Evolutionary conservation across 148 eudicot genomes (phyloP), one percentile per base, ranked within the genome.

Genomic region (Euryodendron excelsum): DNA sequence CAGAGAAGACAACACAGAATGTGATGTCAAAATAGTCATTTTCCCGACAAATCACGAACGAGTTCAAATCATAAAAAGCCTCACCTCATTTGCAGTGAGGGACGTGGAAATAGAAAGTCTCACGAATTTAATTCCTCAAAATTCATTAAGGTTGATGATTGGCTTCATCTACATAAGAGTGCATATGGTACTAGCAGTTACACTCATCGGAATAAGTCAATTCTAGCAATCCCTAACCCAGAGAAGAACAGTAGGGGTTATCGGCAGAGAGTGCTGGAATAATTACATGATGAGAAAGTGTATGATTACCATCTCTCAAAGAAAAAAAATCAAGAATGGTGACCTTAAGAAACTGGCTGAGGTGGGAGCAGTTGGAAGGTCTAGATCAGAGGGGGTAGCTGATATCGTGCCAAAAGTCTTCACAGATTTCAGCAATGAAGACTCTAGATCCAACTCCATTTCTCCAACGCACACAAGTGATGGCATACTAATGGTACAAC

Each of bases 161-260:
- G 77, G 78, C 69, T 73, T 63, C 63, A 73, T 34, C 55, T 23
- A n/a, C 44, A 73, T 1, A 55, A 73, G 76, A 12, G 55, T 34
- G 62, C 64, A 73, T 23, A 56, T 21, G 27, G 31, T n/a, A n/a
- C 28, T n/a, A 53, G 44, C 8, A 73, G 45, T 73, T n/a, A 23
- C 27, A 53, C 60, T 31, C 41, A n/a, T 21, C 45, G n/a, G 78
- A 74, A 53, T 48, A 73, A 74, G 28, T 33, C 25, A 36, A 28
- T 80, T 74, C 12, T 74, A 33, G 55, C 78, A 44, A 67, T 65
- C 23, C 74, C 74, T 25, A 68, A 52, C 59, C 82, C 74, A 66
- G 63, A 65, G 66, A 47, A 30, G 67, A 69, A 69, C 61, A 58
- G 11, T 56, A 78, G 36, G 74, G 28, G 53, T 18, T 33, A 69